Evolutionary conservation across 108 stramenopile genomes (phyloP).

Genomic region (Nannochloropsis oceanica): DNA sequence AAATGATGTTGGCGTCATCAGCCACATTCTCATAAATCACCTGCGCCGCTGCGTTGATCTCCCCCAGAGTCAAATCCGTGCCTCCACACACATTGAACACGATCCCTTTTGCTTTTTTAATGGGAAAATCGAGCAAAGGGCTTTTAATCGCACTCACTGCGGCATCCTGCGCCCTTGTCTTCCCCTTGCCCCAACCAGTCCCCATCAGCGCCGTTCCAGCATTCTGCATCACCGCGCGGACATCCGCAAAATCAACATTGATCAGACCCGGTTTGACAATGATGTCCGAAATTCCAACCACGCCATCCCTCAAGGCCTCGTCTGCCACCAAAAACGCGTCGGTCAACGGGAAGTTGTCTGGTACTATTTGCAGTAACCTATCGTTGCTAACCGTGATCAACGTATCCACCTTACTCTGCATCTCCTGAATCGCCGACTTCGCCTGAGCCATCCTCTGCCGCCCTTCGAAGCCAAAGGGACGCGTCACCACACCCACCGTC

Average conservation of each 20-base stretch:
- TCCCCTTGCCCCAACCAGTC: constrained; percentile 52
- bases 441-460: constrained; percentile 44
- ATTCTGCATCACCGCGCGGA: constrained; percentile 50
- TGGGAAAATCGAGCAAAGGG: constrained; percentile 52
- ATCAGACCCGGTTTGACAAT: constrained; percentile 59
- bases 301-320: constrained; percentile 58
- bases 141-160: constrained; percentile 50
- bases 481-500: constrained; percentile 63
- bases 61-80: constrained; percentile 42
- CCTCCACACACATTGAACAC: constrained; percentile 66
- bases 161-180: constrained; percentile 50
- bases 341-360: constrained; percentile 53
- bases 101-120: constrained; percentile 44
- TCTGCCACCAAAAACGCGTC: constrained; percentile 64
- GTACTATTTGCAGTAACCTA: constrained; percentile 46
- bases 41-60: constrained; percentile 57
- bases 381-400: constrained; percentile 63
- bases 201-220: constrained; percentile 63
- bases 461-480: constrained; percentile 64
- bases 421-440: constrained; percentile 40
- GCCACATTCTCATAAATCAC: constrained; percentile 65
- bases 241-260: constrained; percentile 69
- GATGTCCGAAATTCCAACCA: constrained; percentile 62
- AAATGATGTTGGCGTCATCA: constrained; percentile 66
- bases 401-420: constrained; percentile 51